phyloP scores from a whole-genome alignment of 73 alveolate species.

The Diophrys appendiculata region DNA sequence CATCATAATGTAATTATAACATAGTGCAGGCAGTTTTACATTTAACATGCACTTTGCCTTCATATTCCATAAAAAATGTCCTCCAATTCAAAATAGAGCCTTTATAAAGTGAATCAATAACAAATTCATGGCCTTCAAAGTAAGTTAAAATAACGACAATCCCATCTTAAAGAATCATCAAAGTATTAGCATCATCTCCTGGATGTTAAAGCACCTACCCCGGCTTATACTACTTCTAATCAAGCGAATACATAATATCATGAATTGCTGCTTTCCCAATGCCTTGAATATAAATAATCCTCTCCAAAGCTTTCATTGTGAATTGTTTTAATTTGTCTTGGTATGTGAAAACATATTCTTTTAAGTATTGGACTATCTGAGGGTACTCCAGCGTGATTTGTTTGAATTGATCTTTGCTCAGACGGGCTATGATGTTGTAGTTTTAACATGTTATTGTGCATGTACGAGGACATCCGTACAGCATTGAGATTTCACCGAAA shows the following conservation, averaged over 20 bases:
- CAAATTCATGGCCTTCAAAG: conserved; percentile 43
- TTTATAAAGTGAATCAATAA: conserved; percentile 33
- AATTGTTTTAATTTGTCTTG: conserved; percentile 40
- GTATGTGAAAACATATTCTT: conserved; percentile 32
- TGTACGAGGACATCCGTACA: conserved; percentile 36
- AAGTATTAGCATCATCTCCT: conserved; percentile 21
- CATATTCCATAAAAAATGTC: conserved; percentile 37
- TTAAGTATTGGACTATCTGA: background rate
- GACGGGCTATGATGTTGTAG: background rate
- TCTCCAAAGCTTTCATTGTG: conserved; percentile 23
- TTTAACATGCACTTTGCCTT: conserved; percentile 16
- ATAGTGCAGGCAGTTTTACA: conserved; percentile 15
- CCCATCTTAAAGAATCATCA: conserved; percentile 39
- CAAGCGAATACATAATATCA: conserved; percentile 28
- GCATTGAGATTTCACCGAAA: conserved; percentile 54
- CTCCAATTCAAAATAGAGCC: conserved; percentile 57
- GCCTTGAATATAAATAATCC: conserved; percentile 29
- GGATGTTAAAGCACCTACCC: conserved; percentile 35
- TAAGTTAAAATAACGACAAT: background rate
- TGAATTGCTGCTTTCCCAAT: conserved; percentile 37
- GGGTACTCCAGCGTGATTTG: background rate
- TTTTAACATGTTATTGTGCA: conserved; percentile 31
- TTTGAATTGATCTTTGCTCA: background rate
- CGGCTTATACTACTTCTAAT: conserved; percentile 2
- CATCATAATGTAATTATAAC: background rate